A percentile compares a stretch with the other conserved stretches of the same genome.
Conservation (phyloP, 2,329 filamentous ascomycete species). For the Colletotrichum lupini region DNA sequence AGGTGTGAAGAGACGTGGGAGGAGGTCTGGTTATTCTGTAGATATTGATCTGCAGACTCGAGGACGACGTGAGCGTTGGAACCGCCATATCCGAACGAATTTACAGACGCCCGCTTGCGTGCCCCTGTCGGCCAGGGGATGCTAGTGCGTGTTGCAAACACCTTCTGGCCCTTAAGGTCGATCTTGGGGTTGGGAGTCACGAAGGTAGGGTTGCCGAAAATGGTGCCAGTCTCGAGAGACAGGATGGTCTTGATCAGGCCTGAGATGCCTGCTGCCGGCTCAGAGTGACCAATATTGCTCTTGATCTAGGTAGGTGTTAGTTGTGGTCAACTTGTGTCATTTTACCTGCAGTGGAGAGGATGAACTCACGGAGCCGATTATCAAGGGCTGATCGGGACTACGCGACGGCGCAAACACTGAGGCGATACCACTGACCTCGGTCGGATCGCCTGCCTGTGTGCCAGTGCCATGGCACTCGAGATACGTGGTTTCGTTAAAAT, state of each 20-base stretch:
- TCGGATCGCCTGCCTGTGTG: constrained; percentile 50
- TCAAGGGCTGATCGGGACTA: constrained; percentile 34
- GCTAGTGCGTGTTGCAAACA: background rate
- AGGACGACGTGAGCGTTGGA: constrained; percentile 46
- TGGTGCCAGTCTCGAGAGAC: constrained; percentile 40
- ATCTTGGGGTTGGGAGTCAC: constrained; percentile 51
- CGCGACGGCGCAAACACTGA: constrained; percentile 39
- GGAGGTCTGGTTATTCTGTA: background rate
- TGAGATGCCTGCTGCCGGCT: constrained; percentile 43
- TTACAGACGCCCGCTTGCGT: constrained; percentile 42
- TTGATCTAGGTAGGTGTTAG: constrained; percentile 34
- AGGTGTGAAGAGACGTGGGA: constrained; percentile 8
- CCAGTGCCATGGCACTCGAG: constrained; percentile 54
- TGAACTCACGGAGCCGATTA: constrained; percentile 42
- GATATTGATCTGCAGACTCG: constrained; percentile 11
- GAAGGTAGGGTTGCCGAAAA: constrained; percentile 41
- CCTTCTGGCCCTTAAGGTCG: background rate
- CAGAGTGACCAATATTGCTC: constrained; percentile 46
- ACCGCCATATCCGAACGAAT: constrained; percentile 50
- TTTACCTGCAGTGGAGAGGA: too few relatives aligned
- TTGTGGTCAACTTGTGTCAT: too few relatives aligned
- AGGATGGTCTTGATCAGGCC: constrained; percentile 44
- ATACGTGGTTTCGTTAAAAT: constrained; percentile 40
- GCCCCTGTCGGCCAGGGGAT: background rate
- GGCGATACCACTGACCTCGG: constrained; percentile 45